Base-by-base conservation (phyloP, 805 yeast species). In the Starmerella gropengiesseri region DNA sequence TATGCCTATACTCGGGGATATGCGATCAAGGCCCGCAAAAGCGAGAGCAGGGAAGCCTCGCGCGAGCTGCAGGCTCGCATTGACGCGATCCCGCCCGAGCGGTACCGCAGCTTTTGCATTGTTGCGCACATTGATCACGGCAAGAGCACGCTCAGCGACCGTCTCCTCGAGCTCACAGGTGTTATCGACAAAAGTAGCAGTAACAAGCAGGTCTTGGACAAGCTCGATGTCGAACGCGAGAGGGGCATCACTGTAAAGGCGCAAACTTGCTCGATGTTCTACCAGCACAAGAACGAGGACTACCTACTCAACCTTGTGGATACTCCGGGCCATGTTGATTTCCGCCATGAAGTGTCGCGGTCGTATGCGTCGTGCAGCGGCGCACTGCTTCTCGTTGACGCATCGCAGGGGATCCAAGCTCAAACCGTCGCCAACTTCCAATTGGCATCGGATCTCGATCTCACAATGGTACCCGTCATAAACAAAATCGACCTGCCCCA, bases 271-370 rank as follows among this genome's bases (percentile, higher is more conserved):
- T 73, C 95, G 0, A 91, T 89, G 96, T 70, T 91, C 46, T 86
- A 86, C 60, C 69, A 70, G 27, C 68, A 75, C 50, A 67, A 74
- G 7, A 74, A 75, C 2, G 66, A 74, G 53, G 95, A 89, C 53
- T 91, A 84, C 58, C 61, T 91, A 42, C 64, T 89, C 35, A 95
- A 89, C 65, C 66, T 89, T 34, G 95, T 91, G 34, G 98, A 89
- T 60, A 89, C 97, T 0, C 98, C 98, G 0, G 98, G 98, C 0
- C 98, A 89, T 60, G 97, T 91, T 25, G 98, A 89, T 60, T 89
- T 89, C 60, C 68, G 95, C 41, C 80, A 91, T 7, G 98, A 89
- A 55, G 98, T 89, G 1, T 77, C 93, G 4, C 65, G 97, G 52
- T 83, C 95, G 7, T 87, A 87, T 62, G 96, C 96, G 2, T 82